These are phyloP conservation scores for Aurinia saxatilis DNA, from an alignment of 345 rosid species.

Conservation along the genomic window DNA sequence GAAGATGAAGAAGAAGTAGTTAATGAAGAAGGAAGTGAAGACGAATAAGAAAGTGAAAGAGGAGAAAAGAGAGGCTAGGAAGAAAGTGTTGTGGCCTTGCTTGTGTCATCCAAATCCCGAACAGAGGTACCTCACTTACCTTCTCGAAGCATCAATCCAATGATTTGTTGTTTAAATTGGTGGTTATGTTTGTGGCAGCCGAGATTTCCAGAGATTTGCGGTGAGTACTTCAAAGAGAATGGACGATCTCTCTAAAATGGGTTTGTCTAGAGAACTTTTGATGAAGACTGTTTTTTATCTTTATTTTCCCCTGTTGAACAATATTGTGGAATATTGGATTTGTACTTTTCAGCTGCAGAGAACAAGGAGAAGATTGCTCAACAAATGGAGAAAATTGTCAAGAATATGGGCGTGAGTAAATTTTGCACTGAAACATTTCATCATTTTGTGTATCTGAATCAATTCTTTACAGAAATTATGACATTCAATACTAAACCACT, in stretches of 20 bases:
- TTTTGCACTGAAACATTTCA: too few relatives aligned
- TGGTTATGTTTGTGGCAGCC: conserved; percentile 32
- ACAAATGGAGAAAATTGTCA: conserved; percentile 47
- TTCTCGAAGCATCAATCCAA: too few relatives aligned
- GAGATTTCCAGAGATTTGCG: conserved; percentile 82
- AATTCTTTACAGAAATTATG: too few relatives aligned
- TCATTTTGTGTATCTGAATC: too few relatives aligned
- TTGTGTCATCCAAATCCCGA: conserved; percentile 62
- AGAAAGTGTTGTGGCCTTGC: too few relatives aligned
- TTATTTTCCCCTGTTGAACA: not conserved
- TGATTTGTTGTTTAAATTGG: too few relatives aligned
- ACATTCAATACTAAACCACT: too few relatives aligned
- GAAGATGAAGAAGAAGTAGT: conserved; percentile 22
- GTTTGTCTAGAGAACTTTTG: conserved; percentile 13
- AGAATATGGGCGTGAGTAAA: conserved; percentile 34
- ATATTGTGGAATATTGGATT: not conserved
- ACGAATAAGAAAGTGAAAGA: conserved; percentile 90
- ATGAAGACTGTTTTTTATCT: not conserved
- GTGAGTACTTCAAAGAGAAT: conserved; percentile 71
- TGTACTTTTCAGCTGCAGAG: conserved; percentile 41
- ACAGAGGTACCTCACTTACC: too few relatives aligned
- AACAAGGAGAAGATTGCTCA: conserved; percentile 52
- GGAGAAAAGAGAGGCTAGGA: conserved; percentile 85
- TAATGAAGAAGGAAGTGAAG: conserved; percentile 38
- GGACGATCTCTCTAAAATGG: conserved; percentile 52